Evolutionary conservation across 805 yeast species (phyloP), one percentile per base, ranked within the genome.

Genomic region (Candida peoriensis): DNA sequence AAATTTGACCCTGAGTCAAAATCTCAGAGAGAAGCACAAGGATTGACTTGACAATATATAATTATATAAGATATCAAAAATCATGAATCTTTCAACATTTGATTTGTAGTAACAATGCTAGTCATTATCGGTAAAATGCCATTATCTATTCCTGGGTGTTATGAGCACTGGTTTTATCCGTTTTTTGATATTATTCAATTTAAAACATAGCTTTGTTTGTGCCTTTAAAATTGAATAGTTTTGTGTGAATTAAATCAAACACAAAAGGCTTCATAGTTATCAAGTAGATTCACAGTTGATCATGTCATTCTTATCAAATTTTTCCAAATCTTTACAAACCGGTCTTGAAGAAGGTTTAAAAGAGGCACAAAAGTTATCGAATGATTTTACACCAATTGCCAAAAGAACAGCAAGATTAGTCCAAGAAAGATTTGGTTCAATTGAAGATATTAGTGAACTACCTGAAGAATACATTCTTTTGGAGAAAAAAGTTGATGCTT

Each of bases 381-480:
- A 59, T 31, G 76, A 74, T 43, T 64, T 84, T 57, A 78, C 82
- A 48, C 85, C 86, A 13, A 65, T 81, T 41, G 94, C 94, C 27
- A 84, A 80, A 60, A 75, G 94, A 54, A 85, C 95, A 13, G 76
- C 79, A 32, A 76, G 93, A 42, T 57, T 81, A 56, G 75, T 86
- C 29, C 90, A 84, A 59, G 95, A 86, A 60, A 74, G 65, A 48
- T 72, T 86, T 19, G 94, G 94, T 31, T 76, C 80, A 46, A 84
- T 79, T 24, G 86, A 81, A 34, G 95, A 86, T 54, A 81, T 83
- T 51, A 81, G 90, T 36, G 89, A 85, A 54, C 70, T 86, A 44
- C 95, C 95, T 21, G 76, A 78, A 38, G 95, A 86, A 57, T 86
- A 84, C 57, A 63, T 80, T 34, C 80, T 77, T 40, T 71, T 85